Base-by-base conservation (phyloP, 208 protist species). In the Leishmania lainsoni region DNA sequence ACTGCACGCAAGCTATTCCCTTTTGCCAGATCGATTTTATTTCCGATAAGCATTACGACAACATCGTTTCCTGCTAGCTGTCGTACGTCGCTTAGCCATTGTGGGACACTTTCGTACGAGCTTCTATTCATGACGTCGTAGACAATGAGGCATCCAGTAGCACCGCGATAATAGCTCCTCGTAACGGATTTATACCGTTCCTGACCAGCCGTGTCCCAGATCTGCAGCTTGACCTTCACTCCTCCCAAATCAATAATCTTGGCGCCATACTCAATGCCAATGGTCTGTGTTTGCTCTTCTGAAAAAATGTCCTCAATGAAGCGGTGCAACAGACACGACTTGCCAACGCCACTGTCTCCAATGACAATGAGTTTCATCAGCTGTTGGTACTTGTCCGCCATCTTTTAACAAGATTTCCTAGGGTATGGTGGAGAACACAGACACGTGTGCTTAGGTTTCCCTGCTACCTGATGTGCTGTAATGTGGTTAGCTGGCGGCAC, bases 141-240 rank as follows among this genome's bases (percentile, higher is more conserved):
- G 5, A 99, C 99, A 69, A 99, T 97, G 26, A 99, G 90, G 58
- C 98, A 99, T 16, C 99, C 98, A 22, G 99, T 97, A 5, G 99
- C 99, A 51, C 98, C 98, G 29, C 99, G 91, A 88, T 99, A 99
- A 74, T 97, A 98, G 76, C 89, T 94, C 42, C 91, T 78, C 3
- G 99, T 99, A 76, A 99, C 99, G 29, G 99, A 99, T 71, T 99
- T 97, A 85, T 99, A 99, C 26, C 99, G 87, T 87, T 99, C 99
- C 86, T 99, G 99, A 32, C 99, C 99, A 10, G 93, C 97, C 12
- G 98, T 99, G 81, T 99, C 98, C 98, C 98, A 99, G 83, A 99
- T 99, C 84, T 99, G 98, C 51, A 99, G 86, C 86, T 99, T 99
- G 66, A 99, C 95, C 75, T 94, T 98, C 51, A 93, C 91, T 68